Evolutionary conservation across 2,329 filamentous ascomycete species (phyloP).

Genomic region (Arthrobotrys sphaeroides): DNA sequence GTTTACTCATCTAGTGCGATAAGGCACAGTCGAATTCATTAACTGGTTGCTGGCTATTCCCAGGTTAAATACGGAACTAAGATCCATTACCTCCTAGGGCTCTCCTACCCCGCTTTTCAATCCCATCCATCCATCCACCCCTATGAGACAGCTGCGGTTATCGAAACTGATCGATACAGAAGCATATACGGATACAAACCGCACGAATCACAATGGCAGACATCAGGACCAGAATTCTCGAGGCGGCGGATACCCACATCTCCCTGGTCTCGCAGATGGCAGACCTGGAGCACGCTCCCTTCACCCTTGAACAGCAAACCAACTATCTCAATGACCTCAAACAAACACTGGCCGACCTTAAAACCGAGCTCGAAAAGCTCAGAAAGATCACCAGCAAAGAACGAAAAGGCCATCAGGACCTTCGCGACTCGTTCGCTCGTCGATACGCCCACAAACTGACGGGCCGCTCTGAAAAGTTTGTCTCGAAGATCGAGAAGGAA

Average conservation of each 20-base stretch:
- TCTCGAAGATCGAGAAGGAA: constrained; percentile 66
- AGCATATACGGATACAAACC: neutral
- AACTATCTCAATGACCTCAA: constrained; percentile 65
- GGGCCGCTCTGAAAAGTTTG: constrained; percentile 65
- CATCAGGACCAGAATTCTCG: constrained; percentile 60
- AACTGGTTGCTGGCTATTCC: neutral
- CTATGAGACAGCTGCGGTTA: neutral
- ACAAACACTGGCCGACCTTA: constrained; percentile 60
- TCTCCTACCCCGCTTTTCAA: neutral
- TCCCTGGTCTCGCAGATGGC: constrained; percentile 65
- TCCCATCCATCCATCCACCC: no score
- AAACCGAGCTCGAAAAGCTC: constrained; percentile 62
- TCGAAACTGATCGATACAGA: neutral
- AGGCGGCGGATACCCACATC: constrained; percentile 62
- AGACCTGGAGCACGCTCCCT: constrained; percentile 65
- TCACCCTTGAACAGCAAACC: constrained; percentile 64
- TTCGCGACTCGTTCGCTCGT: constrained; percentile 66
- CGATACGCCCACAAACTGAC: constrained; percentile 67
- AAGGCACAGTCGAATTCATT: neutral
- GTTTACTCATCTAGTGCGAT: neutral
- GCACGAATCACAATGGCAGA: neutral
- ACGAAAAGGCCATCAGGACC: constrained; percentile 66
- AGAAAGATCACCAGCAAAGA: constrained; percentile 64
- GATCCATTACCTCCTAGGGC: neutral
- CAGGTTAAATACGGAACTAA: no score